Conservation (phyloP, 345 rosid genomes). For the Populus tremula region DNA sequence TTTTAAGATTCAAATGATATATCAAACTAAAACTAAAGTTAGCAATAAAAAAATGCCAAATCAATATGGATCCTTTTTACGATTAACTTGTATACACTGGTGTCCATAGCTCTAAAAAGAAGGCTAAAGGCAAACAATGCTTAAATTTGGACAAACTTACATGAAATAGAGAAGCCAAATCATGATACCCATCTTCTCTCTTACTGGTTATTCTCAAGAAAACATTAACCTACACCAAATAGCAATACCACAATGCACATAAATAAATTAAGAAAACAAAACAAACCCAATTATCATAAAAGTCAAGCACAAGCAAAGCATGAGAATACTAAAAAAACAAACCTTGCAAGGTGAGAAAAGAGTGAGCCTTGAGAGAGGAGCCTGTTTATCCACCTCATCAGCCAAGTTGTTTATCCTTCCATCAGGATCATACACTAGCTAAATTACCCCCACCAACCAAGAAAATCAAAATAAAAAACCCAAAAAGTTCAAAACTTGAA, state of each 20-base stretch:
- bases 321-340: neutral
- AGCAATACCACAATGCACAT: neutral
- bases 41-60: neutral
- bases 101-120: neutral
- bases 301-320: slow-evolving; percentile 2
- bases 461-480: neutral
- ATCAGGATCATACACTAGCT: slow-evolving; percentile 85
- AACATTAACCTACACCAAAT: slow-evolving; percentile 64
- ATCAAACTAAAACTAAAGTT: neutral
- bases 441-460: slow-evolving; percentile 17
- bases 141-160: slow-evolving; percentile 37
- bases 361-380: slow-evolving; percentile 88
- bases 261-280: neutral
- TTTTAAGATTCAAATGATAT: neutral
- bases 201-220: slow-evolving; percentile 84
- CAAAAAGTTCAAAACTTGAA: neutral
- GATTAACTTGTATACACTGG: neutral
- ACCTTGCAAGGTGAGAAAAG: slow-evolving; percentile 99
- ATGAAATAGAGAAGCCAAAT: slow-evolving; percentile 92
- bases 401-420: slow-evolving; percentile 72
- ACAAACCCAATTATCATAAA: neutral
- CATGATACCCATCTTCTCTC: slow-evolving; percentile 92
- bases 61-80: neutral
- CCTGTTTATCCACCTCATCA: slow-evolving; percentile 69
- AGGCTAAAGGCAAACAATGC: neutral